Base-by-base conservation (phyloP, 805 yeast species). In the Candida maltosa region DNA sequence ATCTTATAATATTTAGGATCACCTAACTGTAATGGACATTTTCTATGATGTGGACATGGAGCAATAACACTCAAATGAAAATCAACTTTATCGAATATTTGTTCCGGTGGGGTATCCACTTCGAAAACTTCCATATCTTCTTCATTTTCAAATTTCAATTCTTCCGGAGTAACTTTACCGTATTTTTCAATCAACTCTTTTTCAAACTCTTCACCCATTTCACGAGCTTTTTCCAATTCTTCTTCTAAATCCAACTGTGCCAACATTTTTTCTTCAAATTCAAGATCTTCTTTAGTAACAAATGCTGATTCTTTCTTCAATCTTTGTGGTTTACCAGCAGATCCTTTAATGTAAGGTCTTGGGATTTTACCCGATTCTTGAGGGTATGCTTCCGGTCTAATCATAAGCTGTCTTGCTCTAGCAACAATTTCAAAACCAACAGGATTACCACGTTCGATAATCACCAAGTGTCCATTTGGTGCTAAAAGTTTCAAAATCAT, bases 401-500 rank as follows among this genome's bases (percentile, higher is more conserved):
- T 63, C 75, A 87, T 77, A 4, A 87, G 62, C 55, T 91, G 96
- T 50, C 98, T 71, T 4, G 97, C 96, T 35, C 96, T 69, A 0
- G 96, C 94, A 38, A 88, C 73, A 3, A 78, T 70, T 58, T 93
- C 98, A 52, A 87, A 87, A 0, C 97, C 97, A 21, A 80, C 52
- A 0, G 97, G 87, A 37, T 83, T 85, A 3, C 98, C 98, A 43
- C 96, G 70, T 60, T 93, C 97, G 3, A 89, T 62, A 2, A 93
- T 54, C 1, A 88, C 80, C 9, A 91, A 58, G 39, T 80, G 80
- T 0, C 97, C 98, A 8, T 77, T 76, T 0, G 96, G 96, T 11
- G 76, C 73, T 30, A 89, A 60, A 12, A 84, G 60, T 12, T 70
- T 65, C 16, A 88, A 62, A 22, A 83, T 65, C 40, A 69, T 67